These are phyloP conservation scores for Yamadazyma akitaensis DNA, from an alignment of 805 yeast genomes.

Conservation along the genomic window DNA sequence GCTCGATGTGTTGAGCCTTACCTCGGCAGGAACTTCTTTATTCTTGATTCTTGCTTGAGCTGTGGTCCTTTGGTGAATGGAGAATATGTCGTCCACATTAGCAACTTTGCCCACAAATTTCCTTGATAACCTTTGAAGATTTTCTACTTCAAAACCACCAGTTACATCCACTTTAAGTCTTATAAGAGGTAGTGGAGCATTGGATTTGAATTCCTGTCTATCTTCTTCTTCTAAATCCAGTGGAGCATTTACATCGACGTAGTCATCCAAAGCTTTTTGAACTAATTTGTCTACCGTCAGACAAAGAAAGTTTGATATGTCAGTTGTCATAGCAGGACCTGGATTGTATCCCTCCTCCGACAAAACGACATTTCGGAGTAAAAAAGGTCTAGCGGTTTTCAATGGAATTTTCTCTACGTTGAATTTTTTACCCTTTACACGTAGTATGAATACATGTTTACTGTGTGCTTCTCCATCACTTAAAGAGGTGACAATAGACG, in stretches of 20 bases:
- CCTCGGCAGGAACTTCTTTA: not conserved
- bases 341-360: slow-evolving; percentile 53
- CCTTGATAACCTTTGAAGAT: slow-evolving; percentile 84
- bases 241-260: slow-evolving; percentile 32
- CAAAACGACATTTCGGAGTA: slow-evolving; percentile 63
- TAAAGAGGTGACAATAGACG: slow-evolving; percentile 88
- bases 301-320: slow-evolving; percentile 57
- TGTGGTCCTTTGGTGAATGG: slow-evolving; percentile 55
- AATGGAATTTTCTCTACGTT: slow-evolving; percentile 59
- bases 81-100: slow-evolving; percentile 81
- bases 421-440: slow-evolving; percentile 55
- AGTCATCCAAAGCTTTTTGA: slow-evolving; percentile 47
- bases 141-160: slow-evolving; percentile 90
- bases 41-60: not conserved
- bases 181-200: slow-evolving; percentile 73
- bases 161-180: slow-evolving; percentile 83
- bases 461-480: slow-evolving; percentile 78
- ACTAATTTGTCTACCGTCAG: slow-evolving; percentile 68
- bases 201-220: slow-evolving; percentile 9
- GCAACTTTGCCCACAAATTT: slow-evolving; percentile 89
- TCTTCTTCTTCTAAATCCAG: slow-evolving; percentile 1
- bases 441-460: slow-evolving; percentile 72
- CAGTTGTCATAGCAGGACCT: slow-evolving; percentile 52
- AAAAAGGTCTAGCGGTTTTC: slow-evolving; percentile 77
- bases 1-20: not conserved